Base-by-base conservation (phyloP, 1,139 yeast genomes). In the Starmera stellimalicola region DNA sequence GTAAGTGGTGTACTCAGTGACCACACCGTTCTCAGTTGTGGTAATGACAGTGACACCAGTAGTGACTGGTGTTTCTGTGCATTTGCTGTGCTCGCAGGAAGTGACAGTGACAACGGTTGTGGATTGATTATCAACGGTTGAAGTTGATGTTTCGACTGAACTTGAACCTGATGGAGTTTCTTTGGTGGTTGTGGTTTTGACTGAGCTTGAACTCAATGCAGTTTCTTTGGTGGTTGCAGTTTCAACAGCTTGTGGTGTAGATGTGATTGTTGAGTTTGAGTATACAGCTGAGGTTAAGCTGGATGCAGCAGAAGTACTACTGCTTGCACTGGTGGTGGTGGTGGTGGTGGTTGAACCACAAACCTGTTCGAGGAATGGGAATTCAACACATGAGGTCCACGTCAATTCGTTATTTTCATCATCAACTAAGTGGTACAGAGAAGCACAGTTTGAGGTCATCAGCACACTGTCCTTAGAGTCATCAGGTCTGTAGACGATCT, bases 341-440 rank as follows among this genome's bases (percentile, higher is more conserved):
- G 26, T 24, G 3, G 32, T 16, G 7, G 44, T 35, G 20, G 40
- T 30, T 8, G 35, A 36, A n/a, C 27, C 32, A 14, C 39, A 33
- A 8, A 31, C 26, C 22, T 42, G 11, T 42, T 5, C 32, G 8
- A 15, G 32, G 42, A 44, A 44, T 36, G 49, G 41, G 40, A 39
- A 48, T 32, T 48, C 52, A 15, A 32, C 37, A 38, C 52, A 48
- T 6, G 43, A 32, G 7, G 33, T 22, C 52, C 52, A 48, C 15
- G 38, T 36, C 17, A 48, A 33, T 3, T 28, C 36, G 18, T 39
- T 29, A 14, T 27, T 33, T 4, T 37, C 32, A 5, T 35, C 9
- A 18, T 43, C 42, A 20, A 38, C 46, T 26, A 48, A 30, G 24
- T 33, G 32, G 36, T 39, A 47, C 18, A 48, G 47, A 29, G 43